Base-by-base conservation (phyloP, 2,329 filamentous ascomycete species). In the Pseudocercospora musae region DNA sequence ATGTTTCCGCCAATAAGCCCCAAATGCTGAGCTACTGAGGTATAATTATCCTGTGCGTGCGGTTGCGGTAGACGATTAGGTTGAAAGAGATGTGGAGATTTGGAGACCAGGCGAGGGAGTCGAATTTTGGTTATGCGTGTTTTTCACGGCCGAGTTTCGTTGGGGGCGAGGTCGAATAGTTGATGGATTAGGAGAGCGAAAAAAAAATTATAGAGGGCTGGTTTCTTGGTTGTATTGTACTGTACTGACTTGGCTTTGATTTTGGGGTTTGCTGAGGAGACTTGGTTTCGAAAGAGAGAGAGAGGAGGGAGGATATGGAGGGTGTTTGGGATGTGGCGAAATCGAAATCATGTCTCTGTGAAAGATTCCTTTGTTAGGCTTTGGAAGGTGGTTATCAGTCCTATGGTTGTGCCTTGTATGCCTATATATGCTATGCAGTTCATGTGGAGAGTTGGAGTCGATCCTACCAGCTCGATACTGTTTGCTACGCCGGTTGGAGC, bases 381-480 rank as follows among this genome's bases (percentile, higher is more conserved):
- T n/a, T 20, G 15, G 42, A 46, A 21, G 15, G 42, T 46, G 1
- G 3, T 46, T 1, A 21, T 46, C 42, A 18, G 20, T n/a, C n/a
- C 42, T 1, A 21, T 20, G 15, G 42, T 46, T 46, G 42, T 46
- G 42, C 42, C 42, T 8, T 46, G 42, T 6, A 46, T 46, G 42
- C 42, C 20, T 46, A 18, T 21, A 46, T n/a, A 46, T 46, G 42
- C 42, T 13, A 58, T 58, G 55, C 33, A 25, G 15, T 58, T 42
- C 11, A 58, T 55, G 21, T 48, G 20, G 70, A 58, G 64, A 42
- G 62, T 71, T 58, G 70, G 68, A 21, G 70, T 72, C 63, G 70
- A 71, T 48, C 66, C 69, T 40, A 70, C 64, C 9, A 62, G 64
- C n/a, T 63, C 69, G 11, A 65, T 71, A 46, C 58, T 72, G 21